Conservation (phyloP, 352 stramenopile genomes). For the Globisporangium barbulae region DNA sequence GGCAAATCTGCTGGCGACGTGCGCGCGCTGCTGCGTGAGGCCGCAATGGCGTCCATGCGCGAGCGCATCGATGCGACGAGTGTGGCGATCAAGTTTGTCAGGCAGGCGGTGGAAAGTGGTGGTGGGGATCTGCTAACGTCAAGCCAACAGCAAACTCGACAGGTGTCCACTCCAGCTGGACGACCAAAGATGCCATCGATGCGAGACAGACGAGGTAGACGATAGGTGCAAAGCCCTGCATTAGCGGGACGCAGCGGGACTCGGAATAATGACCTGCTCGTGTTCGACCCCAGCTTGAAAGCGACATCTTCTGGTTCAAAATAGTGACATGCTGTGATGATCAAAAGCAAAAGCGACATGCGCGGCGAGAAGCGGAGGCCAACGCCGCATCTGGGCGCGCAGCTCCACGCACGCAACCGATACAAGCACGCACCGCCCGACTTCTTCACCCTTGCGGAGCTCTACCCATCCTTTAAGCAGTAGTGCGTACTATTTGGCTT, state of each 20-base stretch:
- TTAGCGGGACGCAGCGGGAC: not conserved
- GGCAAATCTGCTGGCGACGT: slow-evolving; percentile 60
- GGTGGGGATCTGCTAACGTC: slow-evolving; percentile 1
- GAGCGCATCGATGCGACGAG: slow-evolving; percentile 42
- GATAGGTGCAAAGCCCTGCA: not conserved
- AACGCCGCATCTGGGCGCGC: slow-evolving; percentile 60
- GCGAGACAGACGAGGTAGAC: not conserved
- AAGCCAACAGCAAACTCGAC: slow-evolving; percentile 1
- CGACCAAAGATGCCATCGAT: slow-evolving; percentile 1
- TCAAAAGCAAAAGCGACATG: slow-evolving; percentile 11
- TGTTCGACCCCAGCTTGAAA: not conserved
- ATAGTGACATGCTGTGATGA: not conserved
- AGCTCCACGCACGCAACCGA: slow-evolving; percentile 68
- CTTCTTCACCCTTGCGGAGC: slow-evolving; percentile 69
- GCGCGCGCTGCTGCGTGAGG: slow-evolving; percentile 65
- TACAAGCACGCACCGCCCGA: slow-evolving; percentile 67
- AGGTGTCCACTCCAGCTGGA: not conserved
- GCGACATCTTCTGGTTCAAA: not conserved
- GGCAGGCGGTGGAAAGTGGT: slow-evolving; percentile 15
- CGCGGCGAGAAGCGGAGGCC: slow-evolving; percentile 45
- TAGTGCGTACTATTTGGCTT: slow-evolving; percentile 43
- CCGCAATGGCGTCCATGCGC: slow-evolving; percentile 71
- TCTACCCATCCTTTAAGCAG: slow-evolving; percentile 54
- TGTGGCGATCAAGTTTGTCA: slow-evolving; percentile 44
- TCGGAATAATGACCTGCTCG: not conserved